Evolutionary conservation across 495 filamentous ascomycete genomes (phyloP), one percentile per base, ranked within the genome.

Genomic region (Tuber calosporum): DNA sequence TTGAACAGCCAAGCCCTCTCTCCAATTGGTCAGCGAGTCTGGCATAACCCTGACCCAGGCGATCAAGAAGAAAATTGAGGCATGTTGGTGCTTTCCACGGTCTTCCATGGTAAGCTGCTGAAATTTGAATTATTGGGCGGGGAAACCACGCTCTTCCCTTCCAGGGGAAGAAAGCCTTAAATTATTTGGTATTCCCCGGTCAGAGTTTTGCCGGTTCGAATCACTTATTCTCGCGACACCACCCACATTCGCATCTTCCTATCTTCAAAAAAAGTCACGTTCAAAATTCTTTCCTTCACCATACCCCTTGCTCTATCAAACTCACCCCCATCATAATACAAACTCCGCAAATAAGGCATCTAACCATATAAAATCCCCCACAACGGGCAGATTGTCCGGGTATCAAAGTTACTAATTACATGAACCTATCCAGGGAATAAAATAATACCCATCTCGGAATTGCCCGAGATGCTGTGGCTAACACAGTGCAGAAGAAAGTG

Each of bases 41-140:
- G 7, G 1, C 48, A 36, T 62, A 39, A 43, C 69, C 69, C 72
- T 70, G 74, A 41, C 76, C 72, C 66, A 69, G 79, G 53, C 42
- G 74, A 70, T 74, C 66, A 48, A 66, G 74, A 69, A 48, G 48
- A 67, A 67, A 70, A 70, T 62, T 62, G 34, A 62, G 53, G 48
- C 66, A 74, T 67, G 62, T 53, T 36, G 73, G 42, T 67, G 73
- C 77, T 77, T 77, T 78, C 69, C 69, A 76, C 69, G 69, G 72
- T 74, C 67, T 48, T 69, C 69, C 48, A 79, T 62, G 26, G 42
- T 66, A 79, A 75, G 34, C 80, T 83, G 41, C 41, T 73, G 42
- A 83, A 84, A 34, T 4, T 34, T 34, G 30, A 62, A 34, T 34
- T 17, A 62, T 34, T 7, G 53, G 19, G 53, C 26, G 26, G 34